phyloP scores from a whole-genome alignment of 2,329 filamentous ascomycete species.

The Xenoacremonium recifei region DNA sequence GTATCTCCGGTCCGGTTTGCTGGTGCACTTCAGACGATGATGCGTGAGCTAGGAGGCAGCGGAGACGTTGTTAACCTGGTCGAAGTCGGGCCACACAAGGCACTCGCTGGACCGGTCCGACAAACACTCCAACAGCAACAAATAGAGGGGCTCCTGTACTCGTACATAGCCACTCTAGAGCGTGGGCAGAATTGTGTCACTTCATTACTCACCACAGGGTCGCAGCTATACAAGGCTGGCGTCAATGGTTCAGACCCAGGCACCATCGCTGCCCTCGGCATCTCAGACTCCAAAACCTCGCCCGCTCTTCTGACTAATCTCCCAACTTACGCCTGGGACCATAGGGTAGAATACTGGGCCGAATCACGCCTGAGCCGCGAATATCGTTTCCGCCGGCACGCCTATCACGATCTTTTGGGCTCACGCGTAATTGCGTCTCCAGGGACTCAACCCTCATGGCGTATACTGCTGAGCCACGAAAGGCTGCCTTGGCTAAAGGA shows the following conservation, averaged over 20 bases:
- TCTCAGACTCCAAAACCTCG: too few relatives aligned
- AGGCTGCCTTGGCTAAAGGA: slow-evolving; percentile 58
- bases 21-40: slow-evolving; percentile 26
- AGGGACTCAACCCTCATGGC: slow-evolving; percentile 47
- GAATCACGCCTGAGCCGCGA: slow-evolving; percentile 43
- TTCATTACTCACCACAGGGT: too few relatives aligned
- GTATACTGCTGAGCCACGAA: slow-evolving; percentile 45
- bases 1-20: slow-evolving; percentile 35
- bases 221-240: too few relatives aligned
- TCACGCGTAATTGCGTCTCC: slow-evolving; percentile 41
- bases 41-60: slow-evolving; percentile 16
- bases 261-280: too few relatives aligned
- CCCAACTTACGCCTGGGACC: slow-evolving; percentile 45
- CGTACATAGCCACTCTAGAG: too few relatives aligned
- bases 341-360: slow-evolving; percentile 46
- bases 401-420: slow-evolving; percentile 47
- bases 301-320: slow-evolving; percentile 40
- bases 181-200: too few relatives aligned
- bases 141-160: too few relatives aligned
- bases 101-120: slow-evolving; percentile 21
- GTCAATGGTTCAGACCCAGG: too few relatives aligned
- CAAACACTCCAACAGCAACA: too few relatives aligned
- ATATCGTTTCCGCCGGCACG: slow-evolving; percentile 39
- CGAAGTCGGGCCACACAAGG: slow-evolving; percentile 29
- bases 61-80: slow-evolving; percentile 16